phyloP scores from a whole-genome alignment of 352 stramenopile species.

The Globisporangium recalcitrans region DNA sequence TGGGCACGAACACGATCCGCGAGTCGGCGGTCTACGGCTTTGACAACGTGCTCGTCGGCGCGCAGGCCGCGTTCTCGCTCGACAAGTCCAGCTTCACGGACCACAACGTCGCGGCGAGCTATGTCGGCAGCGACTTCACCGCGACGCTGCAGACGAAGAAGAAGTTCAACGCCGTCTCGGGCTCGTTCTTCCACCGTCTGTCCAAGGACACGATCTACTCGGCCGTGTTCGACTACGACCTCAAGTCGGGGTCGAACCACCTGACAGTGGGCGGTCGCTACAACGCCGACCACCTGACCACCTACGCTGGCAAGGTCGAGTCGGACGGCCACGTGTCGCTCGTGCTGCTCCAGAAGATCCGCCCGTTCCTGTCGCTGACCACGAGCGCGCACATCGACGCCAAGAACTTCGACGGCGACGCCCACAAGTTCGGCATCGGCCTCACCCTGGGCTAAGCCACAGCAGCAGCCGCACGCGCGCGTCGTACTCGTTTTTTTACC shows the following conservation, averaged over 20 bases:
- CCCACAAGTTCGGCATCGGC: conserved; percentile 88
- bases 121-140: conserved; percentile 70
- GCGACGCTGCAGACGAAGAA: conserved; percentile 83
- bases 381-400: conserved; percentile 85
- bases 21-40: conserved; percentile 71
- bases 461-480: not conserved
- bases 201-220: conserved; percentile 84
- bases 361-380: conserved; percentile 75
- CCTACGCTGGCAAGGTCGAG: conserved; percentile 83
- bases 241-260: conserved; percentile 80
- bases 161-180: conserved; percentile 77
- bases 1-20: conserved; percentile 49
- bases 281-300: conserved; percentile 75
- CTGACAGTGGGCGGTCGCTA: conserved; percentile 80
- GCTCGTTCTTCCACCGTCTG: conserved; percentile 79
- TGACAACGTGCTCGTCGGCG: conserved; percentile 74
- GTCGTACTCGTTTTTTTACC: not conserved
- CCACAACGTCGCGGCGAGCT: conserved; percentile 80
- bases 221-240: conserved; percentile 85
- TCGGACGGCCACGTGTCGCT: conserved; percentile 85
- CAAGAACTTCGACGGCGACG: conserved; percentile 89
- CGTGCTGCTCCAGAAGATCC: conserved; percentile 82
- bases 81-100: conserved; percentile 82
- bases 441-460: conserved; percentile 77
- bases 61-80: conserved; percentile 66